These are phyloP conservation scores for Leccinum longicurvipes DNA, from an alignment of 768 basidiomycete genomes.

Conservation along the genomic window DNA sequence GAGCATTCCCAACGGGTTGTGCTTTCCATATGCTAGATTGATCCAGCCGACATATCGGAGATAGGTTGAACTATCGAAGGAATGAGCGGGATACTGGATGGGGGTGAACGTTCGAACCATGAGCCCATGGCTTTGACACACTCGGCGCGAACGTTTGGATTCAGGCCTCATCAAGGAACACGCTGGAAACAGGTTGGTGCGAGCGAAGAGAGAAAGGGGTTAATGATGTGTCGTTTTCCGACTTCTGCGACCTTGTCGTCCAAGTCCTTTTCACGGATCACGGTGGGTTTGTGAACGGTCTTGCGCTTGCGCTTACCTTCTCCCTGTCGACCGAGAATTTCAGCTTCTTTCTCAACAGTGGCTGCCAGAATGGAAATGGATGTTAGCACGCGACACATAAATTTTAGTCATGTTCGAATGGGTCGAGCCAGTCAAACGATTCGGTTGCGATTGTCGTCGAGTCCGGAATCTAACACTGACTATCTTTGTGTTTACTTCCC, in stretches of 20 bases:
- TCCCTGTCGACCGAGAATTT: conserved; percentile 73
- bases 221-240: conserved; percentile 66
- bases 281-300: conserved; percentile 49
- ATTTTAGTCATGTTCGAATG: too few species aligned
- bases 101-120: too few species aligned
- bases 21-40: too few species aligned
- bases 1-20: too few species aligned
- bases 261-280: conserved; percentile 60
- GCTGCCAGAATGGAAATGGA: too few species aligned
- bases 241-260: conserved; percentile 76
- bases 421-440: too few species aligned
- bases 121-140: conserved; percentile 85
- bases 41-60: conserved; percentile 96
- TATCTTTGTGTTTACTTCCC: too few species aligned
- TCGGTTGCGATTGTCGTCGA: too few species aligned
- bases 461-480: too few species aligned
- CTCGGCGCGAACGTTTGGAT: conserved; percentile 87
- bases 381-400: too few species aligned
- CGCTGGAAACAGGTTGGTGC: conserved; percentile 43
- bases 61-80: conserved; percentile 81
- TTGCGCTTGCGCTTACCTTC: conserved; percentile 89
- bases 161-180: conserved; percentile 94
- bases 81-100: conserved; percentile 83
- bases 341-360: conserved; percentile 82
- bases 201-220: neutral